Evolutionary conservation across 2,329 filamentous ascomycete genomes (phyloP).

Genomic region (Trichoderma citrinoviride): DNA sequence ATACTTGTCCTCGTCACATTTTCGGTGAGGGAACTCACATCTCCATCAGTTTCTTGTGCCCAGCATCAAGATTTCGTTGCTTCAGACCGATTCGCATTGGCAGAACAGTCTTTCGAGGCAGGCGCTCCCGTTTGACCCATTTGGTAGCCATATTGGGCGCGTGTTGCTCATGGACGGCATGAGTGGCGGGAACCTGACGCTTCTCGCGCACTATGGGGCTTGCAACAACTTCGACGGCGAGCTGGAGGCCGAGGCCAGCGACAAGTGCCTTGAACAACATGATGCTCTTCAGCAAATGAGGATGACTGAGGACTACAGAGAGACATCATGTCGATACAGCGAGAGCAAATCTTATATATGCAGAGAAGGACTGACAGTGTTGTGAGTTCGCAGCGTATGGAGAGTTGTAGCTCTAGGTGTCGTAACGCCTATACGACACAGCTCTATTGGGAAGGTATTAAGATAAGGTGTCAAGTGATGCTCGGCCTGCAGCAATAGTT

Average conservation of each 20-base stretch:
- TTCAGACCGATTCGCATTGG: constrained; percentile 41
- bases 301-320: too few species aligned
- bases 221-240: background rate
- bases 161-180: constrained; percentile 1
- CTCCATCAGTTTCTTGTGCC: constrained; percentile 4
- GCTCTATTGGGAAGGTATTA: constrained; percentile 4
- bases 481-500: background rate
- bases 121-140: constrained; percentile 3
- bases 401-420: background rate
- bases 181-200: background rate
- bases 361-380: too few species aligned
- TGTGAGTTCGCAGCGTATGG: too few species aligned
- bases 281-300: too few species aligned
- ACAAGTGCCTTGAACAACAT: background rate
- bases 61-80: constrained; percentile 24
- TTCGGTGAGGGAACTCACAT: background rate
- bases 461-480: constrained; percentile 9
- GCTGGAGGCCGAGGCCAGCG: background rate
- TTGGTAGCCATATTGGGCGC: constrained; percentile 9
- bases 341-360: too few species aligned
- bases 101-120: constrained; percentile 30
- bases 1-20: too few species aligned
- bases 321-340: too few species aligned
- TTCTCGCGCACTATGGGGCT: constrained; percentile 10
- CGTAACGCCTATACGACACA: background rate